phyloP scores from a whole-genome alignment of 2,329 filamentous ascomycete genomes.

The Nemania sp. region DNA sequence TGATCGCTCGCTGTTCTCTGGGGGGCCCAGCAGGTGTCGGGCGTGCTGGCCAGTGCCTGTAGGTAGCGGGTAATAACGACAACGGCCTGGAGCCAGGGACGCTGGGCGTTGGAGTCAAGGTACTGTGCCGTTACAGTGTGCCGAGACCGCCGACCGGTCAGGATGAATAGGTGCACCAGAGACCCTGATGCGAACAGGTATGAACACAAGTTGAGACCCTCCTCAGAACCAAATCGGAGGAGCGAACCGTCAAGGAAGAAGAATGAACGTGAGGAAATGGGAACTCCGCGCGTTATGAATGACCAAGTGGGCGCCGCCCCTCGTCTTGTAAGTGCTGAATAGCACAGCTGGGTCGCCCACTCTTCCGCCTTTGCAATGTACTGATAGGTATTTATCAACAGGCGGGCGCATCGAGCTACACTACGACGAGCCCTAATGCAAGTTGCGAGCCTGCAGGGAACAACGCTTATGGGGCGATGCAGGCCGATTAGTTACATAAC shows the following conservation, averaged over 20 bases:
- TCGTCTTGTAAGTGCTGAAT: slow-evolving; percentile 5
- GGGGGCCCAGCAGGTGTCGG: too few species aligned
- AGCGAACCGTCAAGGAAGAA: not conserved
- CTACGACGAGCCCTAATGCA: slow-evolving; percentile 20
- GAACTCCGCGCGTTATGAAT: slow-evolving; percentile 16
- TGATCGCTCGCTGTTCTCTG: too few species aligned
- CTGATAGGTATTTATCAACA: slow-evolving; percentile 4
- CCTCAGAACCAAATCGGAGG: not conserved
- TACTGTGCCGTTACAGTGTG: slow-evolving; percentile 2
- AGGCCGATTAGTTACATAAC: slow-evolving; percentile 16
- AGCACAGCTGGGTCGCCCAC: slow-evolving; percentile 1
- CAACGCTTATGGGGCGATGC: slow-evolving; percentile 25
- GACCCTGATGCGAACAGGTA: not conserved
- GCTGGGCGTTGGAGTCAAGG: not conserved
- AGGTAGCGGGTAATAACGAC: too few species aligned
- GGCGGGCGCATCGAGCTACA: slow-evolving; percentile 10
- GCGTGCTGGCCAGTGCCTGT: too few species aligned
- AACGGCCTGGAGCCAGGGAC: slow-evolving; percentile 1
- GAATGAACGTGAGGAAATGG: slow-evolving; percentile 2
- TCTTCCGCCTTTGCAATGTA: not conserved
- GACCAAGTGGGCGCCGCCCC: not conserved
- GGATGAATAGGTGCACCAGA: slow-evolving; percentile 3
- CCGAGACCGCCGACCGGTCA: not conserved
- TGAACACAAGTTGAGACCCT: not conserved
- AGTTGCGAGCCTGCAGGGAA: slow-evolving; percentile 22